phyloP scores from a whole-genome alignment of 306 rosid species.

The Pterocarpus macrocarpus region DNA sequence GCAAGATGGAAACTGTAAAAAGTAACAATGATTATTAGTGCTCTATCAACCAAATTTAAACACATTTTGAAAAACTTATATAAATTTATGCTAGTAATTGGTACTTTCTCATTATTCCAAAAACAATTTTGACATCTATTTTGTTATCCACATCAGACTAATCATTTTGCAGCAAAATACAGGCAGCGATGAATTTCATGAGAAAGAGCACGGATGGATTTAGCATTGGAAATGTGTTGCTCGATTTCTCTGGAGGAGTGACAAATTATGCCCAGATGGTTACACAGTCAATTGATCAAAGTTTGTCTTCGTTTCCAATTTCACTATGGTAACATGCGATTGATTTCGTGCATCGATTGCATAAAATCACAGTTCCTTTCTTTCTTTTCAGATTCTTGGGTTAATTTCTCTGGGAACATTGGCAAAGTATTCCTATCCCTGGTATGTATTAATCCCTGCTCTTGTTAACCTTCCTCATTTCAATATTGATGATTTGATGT shows the following conservation, averaged over 20 bases:
- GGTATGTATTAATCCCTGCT: conserved; percentile 54
- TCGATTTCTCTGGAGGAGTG: conserved; percentile 73
- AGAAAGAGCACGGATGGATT: conserved; percentile 79
- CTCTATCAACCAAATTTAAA: too few species aligned
- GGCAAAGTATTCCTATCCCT: conserved; percentile 77
- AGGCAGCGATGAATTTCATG: conserved; percentile 75
- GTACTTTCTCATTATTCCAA: too few species aligned
- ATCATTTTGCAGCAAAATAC: conserved; percentile 4
- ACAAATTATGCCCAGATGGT: conserved; percentile 70
- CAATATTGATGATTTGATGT: neutral
- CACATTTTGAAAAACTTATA: too few species aligned
- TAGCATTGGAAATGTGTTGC: conserved; percentile 72
- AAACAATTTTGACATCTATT: too few species aligned
- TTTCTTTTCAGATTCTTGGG: conserved; percentile 69
- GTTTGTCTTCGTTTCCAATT: conserved; percentile 48
- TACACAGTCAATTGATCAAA: conserved; percentile 80
- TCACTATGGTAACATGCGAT: neutral
- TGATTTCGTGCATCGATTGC: conserved; percentile 1
- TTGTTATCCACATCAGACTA: neutral
- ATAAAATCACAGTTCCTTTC: conserved; percentile 8
- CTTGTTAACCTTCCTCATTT: neutral
- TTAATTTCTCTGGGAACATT: conserved; percentile 77
- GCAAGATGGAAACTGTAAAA: too few species aligned
- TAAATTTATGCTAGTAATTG: too few species aligned
- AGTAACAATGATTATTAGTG: too few species aligned